phyloP scores from a whole-genome alignment of 2,329 filamentous ascomycete species.

The Immersiporthe knoxdaviesiana region DNA sequence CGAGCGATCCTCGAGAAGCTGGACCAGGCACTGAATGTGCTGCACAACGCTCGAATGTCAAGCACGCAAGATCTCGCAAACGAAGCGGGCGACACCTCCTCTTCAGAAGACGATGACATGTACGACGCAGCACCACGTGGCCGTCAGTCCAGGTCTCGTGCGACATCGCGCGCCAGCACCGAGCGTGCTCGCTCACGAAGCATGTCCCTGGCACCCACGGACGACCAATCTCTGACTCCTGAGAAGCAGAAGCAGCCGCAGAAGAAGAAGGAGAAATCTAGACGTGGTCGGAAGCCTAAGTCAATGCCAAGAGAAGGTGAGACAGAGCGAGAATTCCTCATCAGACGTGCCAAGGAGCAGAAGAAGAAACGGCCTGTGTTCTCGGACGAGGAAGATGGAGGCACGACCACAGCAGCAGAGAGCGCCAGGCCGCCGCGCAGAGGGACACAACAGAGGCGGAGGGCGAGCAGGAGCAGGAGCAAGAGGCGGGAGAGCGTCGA shows the following conservation, averaged over 20 bases:
- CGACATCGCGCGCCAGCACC: not conserved
- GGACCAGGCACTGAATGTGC: constrained; percentile 68
- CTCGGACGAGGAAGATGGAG: constrained; percentile 32
- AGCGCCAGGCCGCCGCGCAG: constrained; percentile 29
- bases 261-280: constrained; percentile 18
- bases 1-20: constrained; percentile 72
- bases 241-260: not conserved
- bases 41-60: constrained; percentile 69
- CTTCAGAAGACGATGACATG: not conserved
- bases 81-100: constrained; percentile 20
- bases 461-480: constrained; percentile 22
- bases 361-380: constrained; percentile 46
- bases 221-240: not conserved
- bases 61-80: constrained; percentile 42
- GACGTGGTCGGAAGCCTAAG: constrained; percentile 30
- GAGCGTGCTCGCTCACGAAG: constrained; percentile 13
- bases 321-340: constrained; percentile 41
- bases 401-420: constrained; percentile 36
- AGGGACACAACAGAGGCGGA: no score
- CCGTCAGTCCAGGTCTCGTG: not conserved
- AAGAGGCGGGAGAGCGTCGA: constrained; percentile 32
- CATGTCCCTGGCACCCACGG: not conserved
- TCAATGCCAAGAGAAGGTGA: constrained; percentile 35
- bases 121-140: not conserved
- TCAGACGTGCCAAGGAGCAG: constrained; percentile 39